A percentile compares a stretch with the other conserved stretches of the same genome.
Evolutionary conservation across 768 basidiomycete species (phyloP).

Genomic region (Tulasnella sp.): DNA sequence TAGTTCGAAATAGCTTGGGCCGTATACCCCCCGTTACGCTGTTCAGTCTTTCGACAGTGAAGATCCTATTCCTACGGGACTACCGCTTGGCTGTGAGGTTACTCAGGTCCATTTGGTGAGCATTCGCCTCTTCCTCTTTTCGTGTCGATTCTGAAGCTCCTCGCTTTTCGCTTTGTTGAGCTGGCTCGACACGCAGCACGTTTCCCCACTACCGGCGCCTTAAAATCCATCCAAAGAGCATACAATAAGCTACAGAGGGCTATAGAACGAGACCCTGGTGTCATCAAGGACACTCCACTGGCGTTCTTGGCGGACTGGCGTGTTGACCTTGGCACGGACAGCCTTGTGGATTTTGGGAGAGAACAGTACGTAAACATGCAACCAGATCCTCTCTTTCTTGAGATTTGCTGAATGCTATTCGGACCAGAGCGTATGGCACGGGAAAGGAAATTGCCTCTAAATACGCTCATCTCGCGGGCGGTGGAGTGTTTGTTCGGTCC

Average conservation of each 20-base stretch:
- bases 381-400: neutral
- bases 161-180: neutral
- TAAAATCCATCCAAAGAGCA: neutral
- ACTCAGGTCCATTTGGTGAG: constrained; percentile 6
- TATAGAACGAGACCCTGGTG: neutral
- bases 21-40: neutral
- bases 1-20: neutral
- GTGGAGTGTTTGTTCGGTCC: constrained; percentile 9
- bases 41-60: neutral
- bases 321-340: neutral
- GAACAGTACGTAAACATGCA: neutral
- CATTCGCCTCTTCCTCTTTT: neutral
- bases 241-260: neutral
- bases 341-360: constrained; percentile 10
- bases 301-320: neutral
- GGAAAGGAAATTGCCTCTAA: neutral
- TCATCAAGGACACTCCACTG: neutral
- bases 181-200: constrained; percentile 10
- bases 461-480: neutral
- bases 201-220: neutral
- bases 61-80: neutral
- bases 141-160: too few relatives aligned
- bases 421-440: neutral
- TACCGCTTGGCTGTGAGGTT: constrained; percentile 7
- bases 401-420: neutral